These are phyloP conservation scores for Rhizoclosmatium globosum DNA, from an alignment of 192 early-diverging fungal species.

Conservation along the genomic window DNA sequence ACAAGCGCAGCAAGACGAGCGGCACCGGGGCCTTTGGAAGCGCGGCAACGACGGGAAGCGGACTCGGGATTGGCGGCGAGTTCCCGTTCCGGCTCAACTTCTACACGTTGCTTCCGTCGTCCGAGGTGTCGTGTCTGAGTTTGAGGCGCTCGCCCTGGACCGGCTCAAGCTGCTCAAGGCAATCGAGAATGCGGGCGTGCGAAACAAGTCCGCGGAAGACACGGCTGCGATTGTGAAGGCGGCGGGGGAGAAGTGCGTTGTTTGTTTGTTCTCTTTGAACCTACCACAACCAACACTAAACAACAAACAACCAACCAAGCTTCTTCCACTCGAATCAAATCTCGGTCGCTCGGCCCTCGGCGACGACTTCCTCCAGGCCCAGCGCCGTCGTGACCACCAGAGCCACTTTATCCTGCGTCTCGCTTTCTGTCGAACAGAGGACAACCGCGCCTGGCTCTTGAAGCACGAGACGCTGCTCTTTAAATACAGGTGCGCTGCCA, in stretches of 20 bases:
- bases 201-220: conserved; percentile 51
- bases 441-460: conserved; percentile 53
- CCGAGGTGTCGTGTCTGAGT: conserved; percentile 75
- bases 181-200: conserved; percentile 82
- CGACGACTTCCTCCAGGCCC: conserved; percentile 11
- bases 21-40: not conserved
- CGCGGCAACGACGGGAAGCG: not conserved
- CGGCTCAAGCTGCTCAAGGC: conserved; percentile 80
- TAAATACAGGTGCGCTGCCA: conserved; percentile 42
- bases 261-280: not conserved
- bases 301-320: not conserved
- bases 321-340: conserved; percentile 36
- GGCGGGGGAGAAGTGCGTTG: conserved; percentile 8
- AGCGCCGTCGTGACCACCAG: conserved; percentile 56
- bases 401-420: conserved; percentile 59
- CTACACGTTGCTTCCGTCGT: conserved; percentile 68
- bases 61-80: not conserved
- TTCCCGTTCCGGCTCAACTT: conserved; percentile 72
- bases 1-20: not conserved
- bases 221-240: conserved; percentile 27
- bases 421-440: conserved; percentile 57
- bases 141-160: conserved; percentile 78
- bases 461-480: conserved; percentile 57
- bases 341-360: not conserved
- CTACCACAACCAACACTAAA: not conserved